Evolutionary conservation across 148 eudicot genomes (phyloP).

Genomic region (Amaranthus palmeri): DNA sequence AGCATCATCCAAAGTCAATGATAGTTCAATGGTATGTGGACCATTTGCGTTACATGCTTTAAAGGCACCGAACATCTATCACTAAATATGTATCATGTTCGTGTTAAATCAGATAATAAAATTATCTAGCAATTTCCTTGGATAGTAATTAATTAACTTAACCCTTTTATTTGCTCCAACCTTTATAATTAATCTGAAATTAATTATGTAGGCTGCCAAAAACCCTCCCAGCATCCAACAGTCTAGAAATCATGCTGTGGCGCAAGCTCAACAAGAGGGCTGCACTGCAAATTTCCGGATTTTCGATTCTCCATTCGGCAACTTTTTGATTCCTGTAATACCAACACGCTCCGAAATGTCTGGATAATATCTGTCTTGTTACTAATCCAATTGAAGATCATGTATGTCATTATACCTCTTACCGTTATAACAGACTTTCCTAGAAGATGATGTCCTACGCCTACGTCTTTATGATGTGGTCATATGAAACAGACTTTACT

Average conservation of each 20-base stretch:
- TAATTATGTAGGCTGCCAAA: constrained; percentile 23
- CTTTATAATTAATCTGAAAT: background rate
- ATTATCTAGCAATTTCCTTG: background rate
- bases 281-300: constrained; percentile 61
- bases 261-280: constrained; percentile 71
- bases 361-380: constrained; percentile 21
- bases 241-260: constrained; percentile 54
- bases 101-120: background rate
- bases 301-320: constrained; percentile 70
- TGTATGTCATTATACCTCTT: background rate
- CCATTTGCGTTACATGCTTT: constrained; percentile 3
- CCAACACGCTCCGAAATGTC: constrained; percentile 76
- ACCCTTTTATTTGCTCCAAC: background rate
- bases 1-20: constrained; percentile 18
- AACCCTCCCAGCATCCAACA: constrained; percentile 34
- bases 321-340: constrained; percentile 72
- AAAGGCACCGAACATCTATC: background rate
- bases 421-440: background rate
- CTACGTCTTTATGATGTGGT: too few species aligned
- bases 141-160: background rate
- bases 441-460: background rate
- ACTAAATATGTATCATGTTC: background rate
- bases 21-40: constrained; percentile 24
- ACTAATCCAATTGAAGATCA: background rate
- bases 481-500: background rate